A percentile compares a stretch with the other conserved stretches of the same genome.
Evolutionary conservation across 169 alveolate species (phyloP).

Genomic region (Plasmodium reichenowi): DNA sequence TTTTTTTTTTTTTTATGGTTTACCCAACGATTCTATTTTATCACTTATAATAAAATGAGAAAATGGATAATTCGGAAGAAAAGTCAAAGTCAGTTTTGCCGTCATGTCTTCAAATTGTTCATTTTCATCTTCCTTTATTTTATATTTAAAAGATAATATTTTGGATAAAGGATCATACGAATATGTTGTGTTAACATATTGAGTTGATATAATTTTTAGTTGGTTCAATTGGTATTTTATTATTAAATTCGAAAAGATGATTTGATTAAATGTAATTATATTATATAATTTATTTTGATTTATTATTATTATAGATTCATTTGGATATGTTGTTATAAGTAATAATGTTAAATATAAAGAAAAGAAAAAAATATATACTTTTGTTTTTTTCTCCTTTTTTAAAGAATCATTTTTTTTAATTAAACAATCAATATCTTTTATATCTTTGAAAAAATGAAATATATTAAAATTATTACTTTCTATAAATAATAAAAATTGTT

Average conservation of each 20-base stretch:
- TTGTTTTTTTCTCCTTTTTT: not conserved
- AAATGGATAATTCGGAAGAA: conserved; percentile 59
- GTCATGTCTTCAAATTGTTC: conserved; percentile 53
- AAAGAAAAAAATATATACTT: conserved; percentile 32
- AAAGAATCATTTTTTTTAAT: not conserved
- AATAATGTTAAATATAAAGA: conserved; percentile 15
- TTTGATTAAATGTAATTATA: conserved; percentile 18
- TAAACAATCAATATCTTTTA: not conserved
- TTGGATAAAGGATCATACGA: conserved; percentile 33
- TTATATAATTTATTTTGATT: conserved; percentile 33
- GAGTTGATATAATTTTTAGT: conserved; percentile 2
- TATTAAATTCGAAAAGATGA: conserved; percentile 37
- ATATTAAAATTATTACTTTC: conserved; percentile 33
- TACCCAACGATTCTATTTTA: conserved; percentile 47
- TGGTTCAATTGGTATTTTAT: conserved; percentile 35
- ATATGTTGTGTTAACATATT: conserved; percentile 22
- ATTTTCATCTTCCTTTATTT: conserved; percentile 51
- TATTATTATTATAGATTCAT: conserved; percentile 30
- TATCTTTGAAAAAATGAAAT: conserved; percentile 20
- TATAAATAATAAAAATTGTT: conserved; percentile 25
- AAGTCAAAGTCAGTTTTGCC: conserved; percentile 35
- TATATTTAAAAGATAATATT: conserved; percentile 37
- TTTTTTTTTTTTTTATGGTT: not conserved
- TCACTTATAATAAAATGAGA: conserved; percentile 53
- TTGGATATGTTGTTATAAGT: conserved; percentile 51